Evolutionary conservation across 1,139 yeast species (phyloP), one percentile per base, ranked within the genome.

Genomic region (Keqinozyma sinolaborantium): DNA sequence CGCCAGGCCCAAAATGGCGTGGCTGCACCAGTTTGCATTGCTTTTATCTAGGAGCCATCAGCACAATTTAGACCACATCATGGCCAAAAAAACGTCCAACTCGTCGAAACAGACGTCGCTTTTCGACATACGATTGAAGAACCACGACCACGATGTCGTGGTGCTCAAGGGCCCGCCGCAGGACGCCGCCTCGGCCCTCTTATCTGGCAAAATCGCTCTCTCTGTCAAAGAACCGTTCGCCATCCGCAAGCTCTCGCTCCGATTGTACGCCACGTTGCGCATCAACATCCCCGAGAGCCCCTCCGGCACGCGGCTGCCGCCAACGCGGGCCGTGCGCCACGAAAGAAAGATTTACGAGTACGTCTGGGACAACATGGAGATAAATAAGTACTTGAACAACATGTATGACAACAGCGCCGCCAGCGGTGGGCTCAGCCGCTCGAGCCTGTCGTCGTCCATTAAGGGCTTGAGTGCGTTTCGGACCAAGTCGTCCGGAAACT

Each of bases 151-250:
- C 42, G 95, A 88, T 50, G 94, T 88, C 5, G 60, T 92, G 13
- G 77, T 92, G 4, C 57, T 92, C 24, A 82, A 90, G 46, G 98
- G 98, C 1, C 49, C 77, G 2, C 77, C 83, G 2, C 72, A 73
- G 28, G 92, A 82, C 34, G 95, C 97, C 0, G 73, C 87, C 0
- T 82, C 95, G 2, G 85, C 79, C 2, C 60, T 83, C 10, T 56
- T 92, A 23, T 64, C 82, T 1, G 98, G 98, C 4, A 77, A 77
- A 15, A 79, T 92, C 15, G 92, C 84, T 1, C 59, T 92, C 20
- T 75, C 94, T 0, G 78, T 86, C 1, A 66, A 73, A 19, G 97
- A 92, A 44, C 87, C 95, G 1, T 62, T 87, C 38, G 63, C 78
- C 6, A 70, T 92, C 31, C 81, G 77, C 49, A 75, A 73, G 45